Evolutionary conservation across 352 stramenopile species (phyloP).

Genomic region (Blastocystis sp.): DNA sequence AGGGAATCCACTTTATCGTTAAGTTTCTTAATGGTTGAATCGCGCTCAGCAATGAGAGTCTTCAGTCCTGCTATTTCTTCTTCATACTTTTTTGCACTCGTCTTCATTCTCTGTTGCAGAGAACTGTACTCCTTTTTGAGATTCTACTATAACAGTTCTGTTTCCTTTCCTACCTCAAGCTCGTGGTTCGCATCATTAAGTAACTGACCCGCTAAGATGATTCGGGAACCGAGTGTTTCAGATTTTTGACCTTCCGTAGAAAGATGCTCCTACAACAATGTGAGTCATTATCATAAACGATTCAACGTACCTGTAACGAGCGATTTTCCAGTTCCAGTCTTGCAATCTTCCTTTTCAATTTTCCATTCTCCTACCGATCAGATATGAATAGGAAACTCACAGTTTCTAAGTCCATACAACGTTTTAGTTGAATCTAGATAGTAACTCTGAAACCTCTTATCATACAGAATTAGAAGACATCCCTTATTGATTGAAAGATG

Average conservation of each 20-base stretch:
- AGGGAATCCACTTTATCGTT: slow-evolving; percentile 14
- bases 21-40: background rate
- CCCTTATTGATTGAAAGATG: background rate
- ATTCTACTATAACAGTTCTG: background rate
- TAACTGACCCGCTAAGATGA: slow-evolving; percentile 20
- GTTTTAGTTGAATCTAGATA: background rate
- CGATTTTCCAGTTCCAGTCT: background rate
- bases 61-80: background rate
- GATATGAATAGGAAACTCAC: background rate
- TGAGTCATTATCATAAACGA: background rate
- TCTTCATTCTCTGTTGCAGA: background rate
- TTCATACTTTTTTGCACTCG: background rate
- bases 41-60: background rate
- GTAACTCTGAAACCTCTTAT: background rate
- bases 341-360: background rate
- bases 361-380: slow-evolving; percentile 2
- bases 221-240: background rate
- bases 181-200: slow-evolving; percentile 45
- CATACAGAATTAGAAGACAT: background rate
- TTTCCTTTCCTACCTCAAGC: background rate
- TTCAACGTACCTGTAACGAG: background rate
- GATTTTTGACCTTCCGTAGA: background rate
- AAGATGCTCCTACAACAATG: background rate
- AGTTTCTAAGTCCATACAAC: background rate
- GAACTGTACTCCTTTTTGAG: background rate